A percentile compares a stretch with the other conserved stretches of the same genome.
phyloP scores from a whole-genome alignment of 208 protist species.

The Acanthamoeba divionensis region DNA sequence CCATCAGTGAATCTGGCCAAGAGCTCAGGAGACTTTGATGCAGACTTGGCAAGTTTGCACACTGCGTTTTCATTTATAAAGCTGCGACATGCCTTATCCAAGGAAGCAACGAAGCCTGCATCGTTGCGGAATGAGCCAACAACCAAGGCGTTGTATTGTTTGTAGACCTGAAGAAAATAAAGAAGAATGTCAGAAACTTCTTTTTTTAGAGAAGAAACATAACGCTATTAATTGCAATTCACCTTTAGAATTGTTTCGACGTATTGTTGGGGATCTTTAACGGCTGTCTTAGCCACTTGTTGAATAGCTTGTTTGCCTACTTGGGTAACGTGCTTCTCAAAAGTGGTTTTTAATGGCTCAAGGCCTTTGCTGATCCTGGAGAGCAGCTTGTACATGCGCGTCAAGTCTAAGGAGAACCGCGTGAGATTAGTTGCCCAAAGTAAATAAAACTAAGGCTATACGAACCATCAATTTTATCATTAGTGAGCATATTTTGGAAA shows the following conservation, averaged over 20 bases:
- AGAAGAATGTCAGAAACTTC: not conserved
- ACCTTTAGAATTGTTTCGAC: slow-evolving; percentile 71
- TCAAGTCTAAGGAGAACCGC: slow-evolving; percentile 53
- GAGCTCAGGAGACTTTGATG: slow-evolving; percentile 77
- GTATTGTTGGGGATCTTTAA: slow-evolving; percentile 70
- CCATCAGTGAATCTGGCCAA: slow-evolving; percentile 80
- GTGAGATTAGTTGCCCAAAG: not conserved
- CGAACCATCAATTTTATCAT: slow-evolving; percentile 68
- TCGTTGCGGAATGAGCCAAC: slow-evolving; percentile 69
- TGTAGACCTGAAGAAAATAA: slow-evolving; percentile 68
- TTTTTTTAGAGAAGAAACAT: not conserved
- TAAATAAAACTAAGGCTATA: not conserved
- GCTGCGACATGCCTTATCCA: slow-evolving; percentile 77
- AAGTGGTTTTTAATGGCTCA: slow-evolving; percentile 55
- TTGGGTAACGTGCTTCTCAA: slow-evolving; percentile 74
- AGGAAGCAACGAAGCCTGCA: slow-evolving; percentile 69
- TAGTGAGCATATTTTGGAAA: slow-evolving; percentile 67
- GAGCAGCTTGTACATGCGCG: slow-evolving; percentile 75
- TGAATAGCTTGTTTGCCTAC: slow-evolving; percentile 65
- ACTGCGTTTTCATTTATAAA: slow-evolving; percentile 85
- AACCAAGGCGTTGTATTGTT: slow-evolving; percentile 75
- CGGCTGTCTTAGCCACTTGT: slow-evolving; percentile 52
- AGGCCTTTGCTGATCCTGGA: slow-evolving; percentile 65
- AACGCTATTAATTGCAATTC: not conserved
- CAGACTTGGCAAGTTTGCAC: slow-evolving; percentile 63